phyloP scores from a whole-genome alignment of 805 yeast genomes.

The Yamadazyma takamatsuzukensis region DNA sequence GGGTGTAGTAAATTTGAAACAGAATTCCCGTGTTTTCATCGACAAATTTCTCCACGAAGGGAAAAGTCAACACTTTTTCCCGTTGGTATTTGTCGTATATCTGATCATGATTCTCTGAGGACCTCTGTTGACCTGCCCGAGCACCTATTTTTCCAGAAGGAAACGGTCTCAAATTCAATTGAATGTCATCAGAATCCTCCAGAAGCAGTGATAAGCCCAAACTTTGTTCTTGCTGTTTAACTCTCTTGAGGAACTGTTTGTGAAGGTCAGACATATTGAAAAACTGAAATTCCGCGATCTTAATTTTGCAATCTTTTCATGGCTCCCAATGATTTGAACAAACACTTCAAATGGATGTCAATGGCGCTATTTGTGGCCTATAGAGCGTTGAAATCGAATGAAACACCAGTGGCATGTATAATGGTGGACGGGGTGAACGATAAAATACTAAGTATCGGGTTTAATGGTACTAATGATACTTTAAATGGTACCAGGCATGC shows the following conservation, averaged over 20 bases:
- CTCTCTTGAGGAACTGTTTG: conserved; percentile 19
- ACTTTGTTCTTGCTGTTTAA: conserved; percentile 21
- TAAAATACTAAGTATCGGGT: conserved; percentile 67
- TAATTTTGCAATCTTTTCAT: not conserved
- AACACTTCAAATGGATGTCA: conserved; percentile 24
- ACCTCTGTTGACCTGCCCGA: not conserved
- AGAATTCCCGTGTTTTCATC: conserved; percentile 7
- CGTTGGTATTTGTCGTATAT: conserved; percentile 4
- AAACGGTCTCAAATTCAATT: not conserved
- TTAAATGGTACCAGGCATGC: conserved; percentile 91
- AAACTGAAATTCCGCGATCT: not conserved
- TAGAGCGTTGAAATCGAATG: conserved; percentile 31
- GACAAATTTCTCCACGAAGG: conserved; percentile 13
- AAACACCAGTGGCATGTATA: conserved; percentile 43
- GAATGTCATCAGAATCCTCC: conserved; percentile 14
- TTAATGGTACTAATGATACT: conserved; percentile 82
- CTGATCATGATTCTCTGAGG: conserved; percentile 4
- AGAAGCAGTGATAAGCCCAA: conserved; percentile 17
- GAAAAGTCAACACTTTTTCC: conserved; percentile 3
- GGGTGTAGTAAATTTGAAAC: conserved; percentile 50
- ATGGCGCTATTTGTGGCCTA: conserved; percentile 35
- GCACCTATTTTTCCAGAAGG: too few species aligned
- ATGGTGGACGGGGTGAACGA: conserved; percentile 23
- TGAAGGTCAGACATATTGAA: conserved; percentile 25
- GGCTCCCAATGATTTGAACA: not conserved